Evolutionary conservation across 2,329 filamentous ascomycete species (phyloP), one percentile per base, ranked within the genome.

Genomic region (Zymoseptoria ardabiliae): DNA sequence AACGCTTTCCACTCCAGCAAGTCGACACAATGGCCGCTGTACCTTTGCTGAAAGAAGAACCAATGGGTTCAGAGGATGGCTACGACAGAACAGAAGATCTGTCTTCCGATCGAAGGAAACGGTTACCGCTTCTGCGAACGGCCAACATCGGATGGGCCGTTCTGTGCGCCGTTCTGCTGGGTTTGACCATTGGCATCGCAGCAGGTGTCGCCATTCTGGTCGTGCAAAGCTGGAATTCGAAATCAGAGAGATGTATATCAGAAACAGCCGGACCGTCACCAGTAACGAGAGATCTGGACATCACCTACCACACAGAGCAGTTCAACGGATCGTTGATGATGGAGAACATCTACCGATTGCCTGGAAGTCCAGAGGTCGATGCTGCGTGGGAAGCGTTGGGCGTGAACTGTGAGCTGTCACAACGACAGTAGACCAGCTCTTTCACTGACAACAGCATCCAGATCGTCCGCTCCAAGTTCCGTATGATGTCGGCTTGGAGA

Each of bases 291-390:
- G 64, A 66, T 35, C 11, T 66, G 19, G 62, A 62, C 3, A 57
- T 66, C 25, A 54, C 52, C 4, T 66, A 64, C 53, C 62, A 65
- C 25, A 57, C 54, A 5, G 58, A 61, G 51, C 63, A 63, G 1
- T 86, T 85, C 69, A 83, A 86, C 61, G 83, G 83, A 0, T 80
- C 79, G 0, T 81, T 86, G 20, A 65, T 84, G 57, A 72, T 81
- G 0, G 78, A 83, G 63, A 80, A 79, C 23, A 70, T 81, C 17
- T 86, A 81, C 66, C 78, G 83, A 1, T 74, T 77, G 59, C 68
- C 75, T 11, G 79, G 76, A 1, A 59, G 63, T 30, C 58, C 63
- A 48, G 64, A 66, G 45, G 82, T 84, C 0, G 84, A 86, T 61
- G 77, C 76, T 4, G 84, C 83, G 0, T 87, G 84, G 83, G 76